Evolutionary conservation across 23 red algal genomes (phyloP), one percentile per base, ranked within the genome.

Genomic region (Gracilaria domingensis): DNA sequence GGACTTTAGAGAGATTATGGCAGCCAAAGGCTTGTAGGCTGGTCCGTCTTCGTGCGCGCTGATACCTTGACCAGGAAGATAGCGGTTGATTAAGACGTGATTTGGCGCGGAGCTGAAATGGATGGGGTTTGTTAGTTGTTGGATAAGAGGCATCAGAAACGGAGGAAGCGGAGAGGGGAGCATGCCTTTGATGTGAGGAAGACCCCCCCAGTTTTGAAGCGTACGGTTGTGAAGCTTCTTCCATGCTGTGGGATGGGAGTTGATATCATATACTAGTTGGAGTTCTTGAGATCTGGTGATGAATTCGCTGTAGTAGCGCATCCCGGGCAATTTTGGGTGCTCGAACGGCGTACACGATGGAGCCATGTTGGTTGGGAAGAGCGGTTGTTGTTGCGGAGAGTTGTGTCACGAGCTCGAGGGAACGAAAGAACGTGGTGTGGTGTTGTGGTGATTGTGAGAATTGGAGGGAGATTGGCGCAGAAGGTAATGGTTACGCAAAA

Each of bases 51-150:
- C 86, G 77, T 98, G 96, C 8, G 92, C 80, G 29, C 73, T 47
- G 59, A 98, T 98, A 34, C 96, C 96, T 42, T 95, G 88, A 8
- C 96, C 96, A 37, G 89, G 67, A 4, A 56, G 65, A 65, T 98
- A 98, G 53, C 91, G 87, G 79, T 98, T 98, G 57, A 98, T 74
- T 33, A 98, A 81, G 33, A 98, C 93, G 78, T 98, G 96, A 62
- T 98, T 98, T 4, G 96, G 95, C 13, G 69, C 64, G 24, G 75
- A 20, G 32, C 37, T 45, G 81, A 96, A 96, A 14, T 93, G 28
- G 36, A 54, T 55, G 21, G 78, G 38, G 26, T 82, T 14, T 24
- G 54, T 1, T 1, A 96, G 73, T n/a, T 55, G 75, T 35, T 48
- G 40, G 8, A 59, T 25, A 25, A 96, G 53, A 13, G 55, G 79